Evolutionary conservation across 257 asterid genomes (phyloP).

Genomic region (Solanum chmielewskii): DNA sequence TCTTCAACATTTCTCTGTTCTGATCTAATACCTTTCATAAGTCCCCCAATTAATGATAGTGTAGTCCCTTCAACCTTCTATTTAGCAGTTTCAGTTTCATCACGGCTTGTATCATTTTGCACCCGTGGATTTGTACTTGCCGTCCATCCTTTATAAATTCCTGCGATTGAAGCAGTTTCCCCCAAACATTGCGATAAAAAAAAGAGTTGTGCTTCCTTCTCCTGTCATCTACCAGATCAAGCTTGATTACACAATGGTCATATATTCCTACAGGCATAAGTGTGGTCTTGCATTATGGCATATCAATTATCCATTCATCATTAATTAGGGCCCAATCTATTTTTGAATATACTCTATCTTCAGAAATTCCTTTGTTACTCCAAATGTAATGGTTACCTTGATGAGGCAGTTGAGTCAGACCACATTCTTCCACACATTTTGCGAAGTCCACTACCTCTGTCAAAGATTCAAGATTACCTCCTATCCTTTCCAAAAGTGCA

Average conservation of each 20-base stretch:
- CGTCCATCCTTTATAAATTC: not conserved
- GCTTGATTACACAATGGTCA: not conserved
- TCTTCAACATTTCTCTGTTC: not conserved
- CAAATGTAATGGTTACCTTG: not conserved
- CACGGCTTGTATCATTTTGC: too few species aligned
- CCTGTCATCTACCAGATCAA: too few species aligned
- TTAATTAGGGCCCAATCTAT: too few species aligned
- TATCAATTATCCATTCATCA: not conserved
- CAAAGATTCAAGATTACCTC: not conserved
- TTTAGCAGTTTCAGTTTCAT: too few species aligned
- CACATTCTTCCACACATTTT: not conserved
- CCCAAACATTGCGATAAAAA: not conserved
- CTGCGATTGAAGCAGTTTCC: not conserved
- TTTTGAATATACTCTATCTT: too few species aligned
- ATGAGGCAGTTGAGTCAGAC: not conserved
- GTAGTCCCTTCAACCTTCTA: too few species aligned
- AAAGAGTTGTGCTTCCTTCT: not conserved
- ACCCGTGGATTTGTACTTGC: not conserved
- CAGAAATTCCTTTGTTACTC: not conserved
- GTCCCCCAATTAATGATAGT: fast-evolving
- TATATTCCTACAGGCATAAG: not conserved
- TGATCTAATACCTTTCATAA: too few species aligned
- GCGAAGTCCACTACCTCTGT: not conserved
- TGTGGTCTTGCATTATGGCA: not conserved
- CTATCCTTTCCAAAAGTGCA: not conserved